Percentiles rank a stretch among this genome's conserved stretches.
These are phyloP conservation scores for Lentinula edodes DNA, from an alignment of 768 basidiomycete genomes.

Conservation along the genomic window DNA sequence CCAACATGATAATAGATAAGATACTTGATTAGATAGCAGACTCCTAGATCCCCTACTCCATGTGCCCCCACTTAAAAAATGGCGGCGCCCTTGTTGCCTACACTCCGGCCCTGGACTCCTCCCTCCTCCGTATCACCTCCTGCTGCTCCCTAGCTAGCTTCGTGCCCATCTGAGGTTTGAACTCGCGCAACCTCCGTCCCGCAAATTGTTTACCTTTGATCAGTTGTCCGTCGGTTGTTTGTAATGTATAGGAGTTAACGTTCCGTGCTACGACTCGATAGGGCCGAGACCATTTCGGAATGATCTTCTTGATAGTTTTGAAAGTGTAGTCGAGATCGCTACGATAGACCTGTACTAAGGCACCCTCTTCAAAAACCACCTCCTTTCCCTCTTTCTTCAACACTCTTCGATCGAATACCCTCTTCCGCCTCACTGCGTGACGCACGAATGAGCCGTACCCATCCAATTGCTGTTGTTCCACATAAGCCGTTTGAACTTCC, in stretches of 20 bases:
- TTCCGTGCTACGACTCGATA: background rate
- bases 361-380: background rate
- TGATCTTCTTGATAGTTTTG: background rate
- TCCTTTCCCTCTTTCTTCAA: background rate
- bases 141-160: background rate
- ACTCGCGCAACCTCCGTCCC: background rate
- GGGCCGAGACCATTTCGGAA: background rate
- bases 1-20: no score
- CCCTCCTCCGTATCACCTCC: background rate
- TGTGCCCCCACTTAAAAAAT: no score
- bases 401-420: no score
- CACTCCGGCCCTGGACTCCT: no score
- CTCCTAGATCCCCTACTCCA: no score
- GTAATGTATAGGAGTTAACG: background rate
- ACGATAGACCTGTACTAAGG: background rate
- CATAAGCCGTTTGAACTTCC: slow-evolving; percentile 6
- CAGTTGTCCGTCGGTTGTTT: background rate
- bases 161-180: background rate
- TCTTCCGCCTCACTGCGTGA: no score
- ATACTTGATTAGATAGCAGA: no score
- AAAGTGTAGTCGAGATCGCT: background rate
- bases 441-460: no score
- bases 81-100: no score
- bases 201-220: no score
- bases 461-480: no score